These are phyloP conservation scores for Trypanosoma avium DNA, from an alignment of 208 protist species.

Conservation along the genomic window DNA sequence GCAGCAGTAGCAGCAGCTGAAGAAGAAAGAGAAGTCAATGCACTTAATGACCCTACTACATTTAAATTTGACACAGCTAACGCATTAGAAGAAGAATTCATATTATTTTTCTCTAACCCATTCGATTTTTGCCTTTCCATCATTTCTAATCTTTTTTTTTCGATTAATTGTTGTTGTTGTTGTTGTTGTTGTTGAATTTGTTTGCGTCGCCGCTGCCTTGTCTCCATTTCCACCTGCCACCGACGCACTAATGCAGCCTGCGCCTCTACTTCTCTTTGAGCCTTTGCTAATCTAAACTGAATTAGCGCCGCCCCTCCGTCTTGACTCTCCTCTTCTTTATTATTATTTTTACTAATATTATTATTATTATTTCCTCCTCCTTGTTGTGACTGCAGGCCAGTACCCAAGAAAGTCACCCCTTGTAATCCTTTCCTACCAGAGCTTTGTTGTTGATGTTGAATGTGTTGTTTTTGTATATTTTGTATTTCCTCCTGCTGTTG, in stretches of 20 bases:
- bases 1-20: not conserved
- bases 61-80: not conserved
- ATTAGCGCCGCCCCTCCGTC: slow-evolving; percentile 20
- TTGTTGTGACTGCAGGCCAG: not conserved
- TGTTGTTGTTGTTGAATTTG: slow-evolving; percentile 29
- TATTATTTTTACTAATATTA: not conserved
- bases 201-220: slow-evolving; percentile 32
- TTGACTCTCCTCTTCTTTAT: not conserved
- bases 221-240: slow-evolving; percentile 44
- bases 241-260: slow-evolving; percentile 33
- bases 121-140: too few species aligned
- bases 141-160: too few species aligned
- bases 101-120: too few species aligned
- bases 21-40: not conserved
- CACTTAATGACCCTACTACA: not conserved
- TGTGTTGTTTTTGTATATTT: too few species aligned
- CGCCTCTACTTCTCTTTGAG: slow-evolving; percentile 40
- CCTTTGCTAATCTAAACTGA: slow-evolving; percentile 41
- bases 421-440: too few species aligned
- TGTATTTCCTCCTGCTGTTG: slow-evolving; percentile 2
- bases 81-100: too few species aligned
- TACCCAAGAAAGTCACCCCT: not conserved
- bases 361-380: not conserved
- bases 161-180: slow-evolving; percentile 6
- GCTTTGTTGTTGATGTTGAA: too few species aligned